A percentile compares a stretch with the other conserved stretches of the same genome.
These are phyloP conservation scores for Ophiostoma populinum DNA, from an alignment of 2,329 filamentous ascomycete genomes.

Conservation along the genomic window DNA sequence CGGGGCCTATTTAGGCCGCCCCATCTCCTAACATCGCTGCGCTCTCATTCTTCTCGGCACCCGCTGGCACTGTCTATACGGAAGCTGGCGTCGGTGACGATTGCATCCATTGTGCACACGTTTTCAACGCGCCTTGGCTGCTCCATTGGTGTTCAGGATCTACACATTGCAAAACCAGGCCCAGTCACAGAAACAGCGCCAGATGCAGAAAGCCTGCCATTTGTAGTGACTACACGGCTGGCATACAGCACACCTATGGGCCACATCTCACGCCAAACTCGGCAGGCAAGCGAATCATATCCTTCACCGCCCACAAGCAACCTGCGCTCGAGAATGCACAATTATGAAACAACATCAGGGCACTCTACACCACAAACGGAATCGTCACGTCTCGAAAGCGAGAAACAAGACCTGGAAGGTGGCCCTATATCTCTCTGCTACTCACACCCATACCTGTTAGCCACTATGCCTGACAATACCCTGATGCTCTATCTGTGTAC, in stretches of 20 bases:
- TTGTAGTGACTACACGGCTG: constrained; percentile 22
- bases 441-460: constrained; percentile 69
- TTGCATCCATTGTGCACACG: constrained; percentile 78
- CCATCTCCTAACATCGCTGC: constrained; percentile 56
- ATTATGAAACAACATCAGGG: no score
- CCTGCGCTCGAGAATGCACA: not conserved
- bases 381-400: no score
- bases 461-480: constrained; percentile 75
- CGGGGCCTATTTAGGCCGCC: constrained; percentile 21
- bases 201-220: constrained; percentile 14
- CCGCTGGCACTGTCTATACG: constrained; percentile 73
- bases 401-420: not conserved
- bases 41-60: constrained; percentile 60
- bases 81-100: constrained; percentile 41
- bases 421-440: constrained; percentile 48
- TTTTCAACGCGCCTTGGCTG: constrained; percentile 65
- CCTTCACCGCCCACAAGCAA: not conserved
- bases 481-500: constrained; percentile 67
- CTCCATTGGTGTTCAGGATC: constrained; percentile 83
- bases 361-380: no score
- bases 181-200: no score
- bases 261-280: no score
- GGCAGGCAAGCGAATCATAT: no score
- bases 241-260: constrained; percentile 19
- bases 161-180: no score